phyloP scores from a whole-genome alignment of 305 asterid species.

The Solanum hybrid region DNA sequence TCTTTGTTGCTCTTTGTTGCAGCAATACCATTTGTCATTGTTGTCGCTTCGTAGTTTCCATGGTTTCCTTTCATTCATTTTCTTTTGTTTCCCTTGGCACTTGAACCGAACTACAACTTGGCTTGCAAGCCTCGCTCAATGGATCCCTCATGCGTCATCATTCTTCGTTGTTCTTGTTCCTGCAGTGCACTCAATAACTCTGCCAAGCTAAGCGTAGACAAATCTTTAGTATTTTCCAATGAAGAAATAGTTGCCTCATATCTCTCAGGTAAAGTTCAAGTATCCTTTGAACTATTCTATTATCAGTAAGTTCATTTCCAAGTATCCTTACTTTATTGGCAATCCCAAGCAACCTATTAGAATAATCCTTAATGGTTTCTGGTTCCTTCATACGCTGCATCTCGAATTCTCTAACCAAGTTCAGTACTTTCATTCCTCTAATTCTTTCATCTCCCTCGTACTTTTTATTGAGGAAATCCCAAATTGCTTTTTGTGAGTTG shows the following conservation, averaged over 20 bases:
- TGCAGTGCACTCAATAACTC: background rate
- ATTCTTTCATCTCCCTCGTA: background rate
- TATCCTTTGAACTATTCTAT: background rate
- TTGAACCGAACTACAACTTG: background rate
- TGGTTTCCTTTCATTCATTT: background rate
- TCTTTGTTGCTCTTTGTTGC: no score
- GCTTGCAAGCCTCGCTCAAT: background rate
- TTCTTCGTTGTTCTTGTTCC: background rate
- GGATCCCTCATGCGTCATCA: background rate
- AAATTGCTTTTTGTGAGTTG: background rate
- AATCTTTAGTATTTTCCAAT: background rate
- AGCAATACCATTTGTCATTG: no score
- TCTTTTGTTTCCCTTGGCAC: background rate
- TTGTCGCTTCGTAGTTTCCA: background rate
- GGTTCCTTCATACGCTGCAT: no score
- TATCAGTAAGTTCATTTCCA: background rate
- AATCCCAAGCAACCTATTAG: background rate
- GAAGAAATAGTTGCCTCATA: no score
- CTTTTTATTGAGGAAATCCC: background rate
- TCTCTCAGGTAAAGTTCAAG: background rate
- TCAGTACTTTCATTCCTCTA: no score
- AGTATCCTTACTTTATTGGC: background rate
- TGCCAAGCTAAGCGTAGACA: background rate
- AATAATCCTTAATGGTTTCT: background rate
- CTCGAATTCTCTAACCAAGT: no score